Evolutionary conservation across 129 eudicot species (phyloP), one percentile per base, ranked within the genome.

Genomic region (Chrysanthemum seticuspe): DNA sequence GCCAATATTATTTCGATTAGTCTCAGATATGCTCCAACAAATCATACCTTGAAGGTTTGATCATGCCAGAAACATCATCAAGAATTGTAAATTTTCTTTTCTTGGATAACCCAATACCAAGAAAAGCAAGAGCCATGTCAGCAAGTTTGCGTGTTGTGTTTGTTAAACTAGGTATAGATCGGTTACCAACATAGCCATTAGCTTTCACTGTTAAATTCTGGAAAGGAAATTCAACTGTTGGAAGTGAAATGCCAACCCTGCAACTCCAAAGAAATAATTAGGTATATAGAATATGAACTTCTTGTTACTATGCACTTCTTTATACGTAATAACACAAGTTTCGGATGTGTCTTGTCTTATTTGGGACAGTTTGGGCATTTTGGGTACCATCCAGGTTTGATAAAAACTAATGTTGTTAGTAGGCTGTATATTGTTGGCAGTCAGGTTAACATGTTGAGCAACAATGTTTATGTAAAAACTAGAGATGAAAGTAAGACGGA

Each of bases 141-240:
- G 81, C 82, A 29, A 82, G 18, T 77, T 87, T 84, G 59, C 81
- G 73, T 5, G 63, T 64, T 2, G 90, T 78, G 79, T 85, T 85
- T 71, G 80, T 59, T 58, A 85, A 76, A 61, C 85, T 82, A 3
- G 90, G 90, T 50, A 85, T 80, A 59, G 85, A 83, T 72, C 87
- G 77, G 57, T 67, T 82, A 13, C 90, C 90, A 29, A 77, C 80
- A 69, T 82, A 83, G 60, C 85, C 79, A 44, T 80, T 65, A 25
- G 83, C 76, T 76, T 80, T 80, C 13, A 78, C 80, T 18, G 73
- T 70, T 66, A 85, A 62, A 23, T 80, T 82, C 71, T 85, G 79
- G 6, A 76, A 85, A 40, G 85, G 82, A 29, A 82, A 81, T 71
- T 85, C 83, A 3, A 85, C 51, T 1, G 81, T 76, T 48, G 90